A percentile compares a stretch with the other conserved stretches of the same genome.
These are phyloP conservation scores for Hypoxylon sp. DNA, from an alignment of 2,329 filamentous ascomycete genomes.

Conservation along the genomic window DNA sequence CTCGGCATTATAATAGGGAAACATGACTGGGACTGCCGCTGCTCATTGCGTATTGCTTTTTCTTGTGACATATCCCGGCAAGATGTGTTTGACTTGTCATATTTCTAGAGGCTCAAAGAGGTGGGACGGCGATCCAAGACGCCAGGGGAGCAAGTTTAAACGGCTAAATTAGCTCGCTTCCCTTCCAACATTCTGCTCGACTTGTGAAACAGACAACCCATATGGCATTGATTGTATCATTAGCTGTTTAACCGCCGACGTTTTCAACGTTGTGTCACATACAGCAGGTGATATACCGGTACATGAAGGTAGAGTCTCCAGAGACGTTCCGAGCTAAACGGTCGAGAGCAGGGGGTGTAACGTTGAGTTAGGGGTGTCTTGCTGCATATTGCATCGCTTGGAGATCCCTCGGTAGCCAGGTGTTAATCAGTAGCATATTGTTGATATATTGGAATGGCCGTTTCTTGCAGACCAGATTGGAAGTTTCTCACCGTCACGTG, in stretches of 20 bases:
- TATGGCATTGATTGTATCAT: conserved; percentile 20
- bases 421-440: conserved; percentile 18
- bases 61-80: conserved; percentile 11
- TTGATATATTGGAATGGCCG: conserved; percentile 32
- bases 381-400: conserved; percentile 37
- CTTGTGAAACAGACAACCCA: conserved; percentile 27
- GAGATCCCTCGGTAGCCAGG: conserved; percentile 28
- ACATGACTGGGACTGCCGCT: conserved; percentile 7
- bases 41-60: conserved; percentile 17
- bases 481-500: conserved; percentile 38
- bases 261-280: conserved; percentile 28
- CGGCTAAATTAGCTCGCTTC: conserved; percentile 39
- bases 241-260: conserved; percentile 31
- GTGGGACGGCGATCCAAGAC: conserved; percentile 12
- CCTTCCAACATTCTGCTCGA: conserved; percentile 17
- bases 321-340: conserved; percentile 17
- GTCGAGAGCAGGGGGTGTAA: conserved; percentile 35
- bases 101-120: conserved; percentile 15
- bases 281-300: conserved; percentile 26
- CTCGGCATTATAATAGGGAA: conserved; percentile 7
- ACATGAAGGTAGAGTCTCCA: conserved; percentile 12
- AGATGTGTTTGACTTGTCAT: conserved; percentile 28
- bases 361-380: conserved; percentile 33
- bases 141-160: conserved; percentile 16
- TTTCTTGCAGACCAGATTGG: conserved; percentile 27